A percentile compares a stretch with the other conserved stretches of the same genome.
Evolutionary conservation across 1,139 yeast species (phyloP).

Genomic region (Nakaseomyces delphensis): DNA sequence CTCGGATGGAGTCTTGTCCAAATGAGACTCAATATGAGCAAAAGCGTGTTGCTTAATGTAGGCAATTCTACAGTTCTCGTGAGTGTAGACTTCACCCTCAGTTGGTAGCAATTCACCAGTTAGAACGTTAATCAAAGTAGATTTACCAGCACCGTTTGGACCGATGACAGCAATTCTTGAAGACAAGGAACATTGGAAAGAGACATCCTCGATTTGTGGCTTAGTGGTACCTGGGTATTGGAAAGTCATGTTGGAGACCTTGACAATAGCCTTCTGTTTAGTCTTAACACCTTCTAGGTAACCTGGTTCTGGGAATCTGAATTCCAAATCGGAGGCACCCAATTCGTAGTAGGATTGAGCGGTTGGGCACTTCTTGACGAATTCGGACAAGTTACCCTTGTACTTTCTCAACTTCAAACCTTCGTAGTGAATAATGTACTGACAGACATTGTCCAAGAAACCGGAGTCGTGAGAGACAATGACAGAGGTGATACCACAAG

Average conservation of each 20-base stretch:
- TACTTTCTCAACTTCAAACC: conserved; percentile 99
- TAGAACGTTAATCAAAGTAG: conserved; percentile 94
- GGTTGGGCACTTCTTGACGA: conserved; percentile 96
- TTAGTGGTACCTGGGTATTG: conserved; percentile 97
- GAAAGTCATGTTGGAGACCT: conserved; percentile 94
- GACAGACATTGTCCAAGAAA: conserved; percentile 94
- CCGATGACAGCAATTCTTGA: conserved; percentile 99
- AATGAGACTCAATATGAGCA: conserved; percentile 96
- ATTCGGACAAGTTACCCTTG: conserved; percentile 98
- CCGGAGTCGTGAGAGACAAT: conserved; percentile 99
- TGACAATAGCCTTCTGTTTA: conserved; percentile 98
- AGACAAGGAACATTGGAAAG: conserved; percentile 97
- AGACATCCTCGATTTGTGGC: conserved; percentile 85
- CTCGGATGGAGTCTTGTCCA: conserved; percentile 99
- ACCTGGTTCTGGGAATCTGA: conserved; percentile 99
- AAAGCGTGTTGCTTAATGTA: conserved; percentile 99
- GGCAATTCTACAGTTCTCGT: conserved; percentile 99
- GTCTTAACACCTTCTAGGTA: conserved; percentile 99
- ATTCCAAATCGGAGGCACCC: conserved; percentile 94
- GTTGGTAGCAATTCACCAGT: conserved; percentile 99
- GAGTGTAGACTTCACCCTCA: conserved; percentile 95
- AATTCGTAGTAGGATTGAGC: conserved; percentile 98
- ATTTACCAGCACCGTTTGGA: conserved; percentile 99
- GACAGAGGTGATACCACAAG: conserved; percentile 96
- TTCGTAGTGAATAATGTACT: conserved; percentile 99